Conservation (phyloP, 139 green algal genomes). For the Pseudopediastrum boryanum region DNA sequence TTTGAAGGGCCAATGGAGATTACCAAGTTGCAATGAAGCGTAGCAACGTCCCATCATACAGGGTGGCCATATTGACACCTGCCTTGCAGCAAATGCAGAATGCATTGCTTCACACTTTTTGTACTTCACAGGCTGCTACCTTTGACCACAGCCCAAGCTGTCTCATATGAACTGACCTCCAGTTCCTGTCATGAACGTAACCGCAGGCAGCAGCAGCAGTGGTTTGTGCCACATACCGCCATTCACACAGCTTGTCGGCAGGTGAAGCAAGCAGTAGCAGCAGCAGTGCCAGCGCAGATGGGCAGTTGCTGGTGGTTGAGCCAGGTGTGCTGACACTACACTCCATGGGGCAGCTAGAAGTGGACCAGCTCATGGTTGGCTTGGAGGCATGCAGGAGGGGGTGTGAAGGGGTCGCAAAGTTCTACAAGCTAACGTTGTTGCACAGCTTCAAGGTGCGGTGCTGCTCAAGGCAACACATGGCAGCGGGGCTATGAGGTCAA, state of each 20-base stretch:
- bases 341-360: conserved; percentile 20
- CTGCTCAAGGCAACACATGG: too few species aligned
- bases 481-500: too few species aligned
- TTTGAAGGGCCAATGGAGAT: too few species aligned
- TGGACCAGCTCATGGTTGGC: conserved; percentile 22
- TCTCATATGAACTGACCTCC: too few species aligned
- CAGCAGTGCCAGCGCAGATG: conserved; percentile 10
- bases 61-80: too few species aligned
- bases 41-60: too few species aligned
- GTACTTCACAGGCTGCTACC: too few species aligned
- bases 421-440: conserved; percentile 37
- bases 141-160: too few species aligned
- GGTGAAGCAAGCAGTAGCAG: neutral
- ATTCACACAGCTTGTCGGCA: conserved; percentile 14
- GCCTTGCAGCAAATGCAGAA: too few species aligned
- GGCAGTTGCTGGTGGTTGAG: neutral
- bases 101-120: too few species aligned
- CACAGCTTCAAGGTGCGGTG: conserved; percentile 46
- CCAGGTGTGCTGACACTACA: conserved; percentile 13
- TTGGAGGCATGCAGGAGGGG: conserved; percentile 28
- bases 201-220: conserved; percentile 41
- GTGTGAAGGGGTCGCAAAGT: conserved; percentile 43
- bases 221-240: conserved; percentile 43
- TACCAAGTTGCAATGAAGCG: too few species aligned
- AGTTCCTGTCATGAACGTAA: neutral